These are phyloP conservation scores for Phytomonas sp. DNA, from an alignment of 208 protist species.

Conservation along the genomic window DNA sequence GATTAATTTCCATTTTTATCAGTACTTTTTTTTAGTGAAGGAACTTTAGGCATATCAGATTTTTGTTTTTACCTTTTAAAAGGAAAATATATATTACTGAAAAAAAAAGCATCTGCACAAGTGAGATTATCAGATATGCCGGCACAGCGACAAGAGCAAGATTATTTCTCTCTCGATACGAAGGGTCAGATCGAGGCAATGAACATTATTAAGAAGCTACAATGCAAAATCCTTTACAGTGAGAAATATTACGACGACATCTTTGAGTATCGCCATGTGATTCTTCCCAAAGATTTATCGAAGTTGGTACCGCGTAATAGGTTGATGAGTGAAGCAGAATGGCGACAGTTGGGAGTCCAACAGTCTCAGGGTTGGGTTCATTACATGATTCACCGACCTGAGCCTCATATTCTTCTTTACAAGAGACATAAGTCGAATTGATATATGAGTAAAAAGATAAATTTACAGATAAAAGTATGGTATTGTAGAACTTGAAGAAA, in stretches of 20 bases:
- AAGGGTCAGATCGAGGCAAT: slow-evolving; percentile 56
- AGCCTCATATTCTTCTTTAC: slow-evolving; percentile 96
- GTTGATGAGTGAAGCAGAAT: slow-evolving; percentile 95
- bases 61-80: slow-evolving; percentile 6
- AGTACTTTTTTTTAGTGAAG: slow-evolving; percentile 1
- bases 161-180: slow-evolving; percentile 81
- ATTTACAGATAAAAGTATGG: slow-evolving; percentile 3
- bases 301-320: slow-evolving; percentile 84
- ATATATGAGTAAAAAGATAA: neutral
- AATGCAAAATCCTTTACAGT: slow-evolving; percentile 92
- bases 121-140: neutral
- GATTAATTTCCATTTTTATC: slow-evolving; percentile 9
- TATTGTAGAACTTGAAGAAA: slow-evolving; percentile 9
- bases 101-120: neutral
- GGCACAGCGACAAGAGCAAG: slow-evolving; percentile 14
- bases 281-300: slow-evolving; percentile 94
- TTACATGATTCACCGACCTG: slow-evolving; percentile 96
- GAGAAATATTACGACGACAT: slow-evolving; percentile 95
- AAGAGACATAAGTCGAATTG: slow-evolving; percentile 42
- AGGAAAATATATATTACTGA: neutral
- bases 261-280: slow-evolving; percentile 97
- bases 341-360: slow-evolving; percentile 95
- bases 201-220: slow-evolving; percentile 75
- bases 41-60: neutral
- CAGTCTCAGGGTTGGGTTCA: slow-evolving; percentile 97